Percentiles rank a stretch among this genome's conserved stretches.
Evolutionary conservation across 768 basidiomycete genomes (phyloP).

Genomic region (Tephrocybe rancida): DNA sequence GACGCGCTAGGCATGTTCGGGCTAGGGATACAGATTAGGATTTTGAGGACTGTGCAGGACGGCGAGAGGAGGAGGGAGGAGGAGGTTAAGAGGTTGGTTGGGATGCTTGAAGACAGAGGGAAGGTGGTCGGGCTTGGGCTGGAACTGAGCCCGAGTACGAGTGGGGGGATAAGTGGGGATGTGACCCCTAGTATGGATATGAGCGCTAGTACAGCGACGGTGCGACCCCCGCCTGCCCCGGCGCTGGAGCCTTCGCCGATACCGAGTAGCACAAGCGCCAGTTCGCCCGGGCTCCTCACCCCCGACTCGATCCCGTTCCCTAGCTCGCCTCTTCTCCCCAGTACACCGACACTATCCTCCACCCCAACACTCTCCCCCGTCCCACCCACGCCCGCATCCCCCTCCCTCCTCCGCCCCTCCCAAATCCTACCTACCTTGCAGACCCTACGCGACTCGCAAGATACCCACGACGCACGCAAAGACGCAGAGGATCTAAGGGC

Average conservation of each 20-base stretch:
- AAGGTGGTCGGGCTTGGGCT: constrained; percentile 1
- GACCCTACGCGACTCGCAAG: constrained; percentile 36
- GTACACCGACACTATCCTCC: constrained; percentile 9
- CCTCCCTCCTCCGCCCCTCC: constrained; percentile 8
- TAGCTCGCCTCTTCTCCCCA: neutral
- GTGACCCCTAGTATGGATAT: neutral
- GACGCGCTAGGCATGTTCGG: constrained; percentile 64
- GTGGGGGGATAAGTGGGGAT: neutral
- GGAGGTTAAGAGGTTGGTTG: constrained; percentile 33
- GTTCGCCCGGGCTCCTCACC: neutral
- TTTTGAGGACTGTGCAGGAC: constrained; percentile 46
- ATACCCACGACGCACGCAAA: constrained; percentile 45
- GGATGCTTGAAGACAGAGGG: constrained; percentile 22
- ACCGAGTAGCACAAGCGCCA: too few relatives aligned
- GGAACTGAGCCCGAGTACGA: neutral
- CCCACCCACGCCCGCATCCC: neutral
- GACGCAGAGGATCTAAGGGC: constrained; percentile 60
- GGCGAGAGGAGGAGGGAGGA: constrained; percentile 35
- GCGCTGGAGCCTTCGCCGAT: neutral
- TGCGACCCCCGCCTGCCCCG: neutral
- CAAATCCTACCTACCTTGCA: constrained; percentile 25
- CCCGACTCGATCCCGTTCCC: neutral
- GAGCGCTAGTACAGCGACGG: neutral
- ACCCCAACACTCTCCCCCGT: constrained; percentile 6
- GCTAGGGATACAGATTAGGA: constrained; percentile 59